Percentiles rank a stretch among this genome's conserved stretches.
Evolutionary conservation across 73 alveolate species (phyloP).

Genomic region (Diophrys sp.): DNA sequence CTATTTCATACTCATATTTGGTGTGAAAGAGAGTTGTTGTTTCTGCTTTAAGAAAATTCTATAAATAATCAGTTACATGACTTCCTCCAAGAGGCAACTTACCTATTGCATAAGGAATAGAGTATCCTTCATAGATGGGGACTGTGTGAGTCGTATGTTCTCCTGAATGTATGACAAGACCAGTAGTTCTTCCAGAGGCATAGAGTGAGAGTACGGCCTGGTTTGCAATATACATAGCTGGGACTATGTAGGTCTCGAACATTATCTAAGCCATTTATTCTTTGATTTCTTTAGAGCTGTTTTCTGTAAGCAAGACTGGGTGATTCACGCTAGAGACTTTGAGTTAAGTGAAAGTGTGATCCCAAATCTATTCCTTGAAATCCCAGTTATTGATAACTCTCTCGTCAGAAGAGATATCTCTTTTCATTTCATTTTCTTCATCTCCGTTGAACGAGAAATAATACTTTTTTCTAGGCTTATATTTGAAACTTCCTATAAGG

Average conservation of each 20-base stretch:
- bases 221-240: slow-evolving; percentile 56
- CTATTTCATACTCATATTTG: slow-evolving; percentile 44
- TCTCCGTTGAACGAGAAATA: slow-evolving; percentile 75
- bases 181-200: slow-evolving; percentile 58
- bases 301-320: slow-evolving; percentile 64
- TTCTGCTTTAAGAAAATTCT: slow-evolving; percentile 31
- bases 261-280: slow-evolving; percentile 82
- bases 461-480: slow-evolving; percentile 46
- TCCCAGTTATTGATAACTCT: slow-evolving; percentile 79
- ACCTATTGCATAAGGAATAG: slow-evolving; percentile 27
- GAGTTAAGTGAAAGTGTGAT: slow-evolving; percentile 64
- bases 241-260: slow-evolving; percentile 85
- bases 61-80: slow-evolving; percentile 32
- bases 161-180: slow-evolving; percentile 63
- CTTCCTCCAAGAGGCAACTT: slow-evolving; percentile 54
- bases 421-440: slow-evolving; percentile 61
- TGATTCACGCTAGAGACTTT: slow-evolving; percentile 63
- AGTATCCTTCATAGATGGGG: slow-evolving; percentile 66
- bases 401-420: slow-evolving; percentile 59
- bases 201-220: slow-evolving; percentile 45
- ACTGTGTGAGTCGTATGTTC: slow-evolving; percentile 55
- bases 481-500: slow-evolving; percentile 72
- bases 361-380: slow-evolving; percentile 79
- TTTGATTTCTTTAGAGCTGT: slow-evolving; percentile 69
- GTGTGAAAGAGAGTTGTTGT: slow-evolving; percentile 45